Conservation (phyloP, 805 yeast genomes). For the Myxozyma mucilagina region DNA sequence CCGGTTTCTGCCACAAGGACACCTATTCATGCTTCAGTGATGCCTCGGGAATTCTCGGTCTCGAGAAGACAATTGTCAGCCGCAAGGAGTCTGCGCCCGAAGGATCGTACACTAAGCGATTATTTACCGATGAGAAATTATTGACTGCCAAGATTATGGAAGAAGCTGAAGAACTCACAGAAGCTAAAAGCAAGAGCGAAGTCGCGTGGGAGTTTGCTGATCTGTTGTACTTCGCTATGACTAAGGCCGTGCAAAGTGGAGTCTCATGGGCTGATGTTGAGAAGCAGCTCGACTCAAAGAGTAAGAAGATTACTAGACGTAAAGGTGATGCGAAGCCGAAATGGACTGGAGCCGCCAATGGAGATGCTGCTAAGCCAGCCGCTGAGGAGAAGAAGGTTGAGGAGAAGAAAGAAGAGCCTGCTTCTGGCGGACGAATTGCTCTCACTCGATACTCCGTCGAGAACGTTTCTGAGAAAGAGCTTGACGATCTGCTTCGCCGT, state of each 20-base stretch:
- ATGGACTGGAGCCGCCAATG: conserved; percentile 44
- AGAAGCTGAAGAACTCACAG: conserved; percentile 94
- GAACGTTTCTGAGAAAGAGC: conserved; percentile 46
- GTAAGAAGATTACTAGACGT: conserved; percentile 84
- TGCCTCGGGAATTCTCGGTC: conserved; percentile 61
- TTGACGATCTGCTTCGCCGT: conserved; percentile 70
- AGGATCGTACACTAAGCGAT: conserved; percentile 91
- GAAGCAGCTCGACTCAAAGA: conserved; percentile 76
- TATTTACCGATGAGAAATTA: conserved; percentile 74
- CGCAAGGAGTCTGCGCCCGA: conserved; percentile 74
- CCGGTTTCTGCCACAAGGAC: conserved; percentile 90
- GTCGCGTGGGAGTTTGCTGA: conserved; percentile 98
- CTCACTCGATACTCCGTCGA: conserved; percentile 53
- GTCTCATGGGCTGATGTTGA: conserved; percentile 81
- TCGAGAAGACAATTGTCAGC: conserved; percentile 65
- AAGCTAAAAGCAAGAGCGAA: conserved; percentile 67
- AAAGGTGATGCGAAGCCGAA: conserved; percentile 93
- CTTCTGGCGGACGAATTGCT: conserved; percentile 46
- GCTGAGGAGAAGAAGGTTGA: conserved; percentile 3
- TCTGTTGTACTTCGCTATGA: conserved; percentile 64
- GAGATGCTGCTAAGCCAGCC: neutral
- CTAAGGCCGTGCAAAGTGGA: conserved; percentile 71
- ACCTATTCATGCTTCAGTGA: conserved; percentile 79
- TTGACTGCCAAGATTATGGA: conserved; percentile 87
- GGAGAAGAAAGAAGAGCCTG: neutral